Evolutionary conservation across 2,329 filamentous ascomycete genomes (phyloP).

Genomic region (Leptographium flavum): DNA sequence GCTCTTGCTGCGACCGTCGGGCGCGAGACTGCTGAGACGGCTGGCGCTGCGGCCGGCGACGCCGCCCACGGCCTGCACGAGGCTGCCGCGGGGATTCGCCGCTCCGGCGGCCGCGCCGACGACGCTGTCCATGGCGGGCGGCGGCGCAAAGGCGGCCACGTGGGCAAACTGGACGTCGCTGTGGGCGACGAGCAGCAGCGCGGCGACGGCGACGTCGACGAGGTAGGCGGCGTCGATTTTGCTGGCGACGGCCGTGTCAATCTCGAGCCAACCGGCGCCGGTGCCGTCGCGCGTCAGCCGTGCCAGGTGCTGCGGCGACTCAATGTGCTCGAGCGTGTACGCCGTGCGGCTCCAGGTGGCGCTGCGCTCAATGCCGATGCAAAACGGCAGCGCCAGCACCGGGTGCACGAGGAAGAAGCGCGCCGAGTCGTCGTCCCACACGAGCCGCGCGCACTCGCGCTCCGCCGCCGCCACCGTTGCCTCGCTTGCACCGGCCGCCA

Average conservation of each 20-base stretch:
- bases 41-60: constrained; percentile 12
- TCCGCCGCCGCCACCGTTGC: constrained; percentile 48
- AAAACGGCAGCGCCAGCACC: constrained; percentile 47
- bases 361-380: constrained; percentile 42
- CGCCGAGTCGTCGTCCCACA: constrained; percentile 51
- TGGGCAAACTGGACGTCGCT: constrained; percentile 37
- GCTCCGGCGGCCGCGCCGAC: constrained; percentile 11
- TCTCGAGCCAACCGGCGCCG: constrained; percentile 43
- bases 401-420: constrained; percentile 51
- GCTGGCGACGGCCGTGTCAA: constrained; percentile 45
- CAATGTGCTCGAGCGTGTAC: constrained; percentile 51
- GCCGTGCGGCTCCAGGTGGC: constrained; percentile 46
- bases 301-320: constrained; percentile 45
- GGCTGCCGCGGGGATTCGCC: neutral
- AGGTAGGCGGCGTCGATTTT: constrained; percentile 48
- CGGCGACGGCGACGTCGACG: constrained; percentile 46
- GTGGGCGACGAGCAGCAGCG: constrained; percentile 44
- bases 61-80: neutral
- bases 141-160: constrained; percentile 44
- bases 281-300: constrained; percentile 46
- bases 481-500: constrained; percentile 44
- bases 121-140: neutral
- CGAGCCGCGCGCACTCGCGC: constrained; percentile 53
- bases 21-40: constrained; percentile 12
- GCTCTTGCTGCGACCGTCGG: neutral